Evolutionary conservation across 1,284 basidiomycete genomes (phyloP), one percentile per base, ranked within the genome.

Genomic region (Puccinia novopanici): DNA sequence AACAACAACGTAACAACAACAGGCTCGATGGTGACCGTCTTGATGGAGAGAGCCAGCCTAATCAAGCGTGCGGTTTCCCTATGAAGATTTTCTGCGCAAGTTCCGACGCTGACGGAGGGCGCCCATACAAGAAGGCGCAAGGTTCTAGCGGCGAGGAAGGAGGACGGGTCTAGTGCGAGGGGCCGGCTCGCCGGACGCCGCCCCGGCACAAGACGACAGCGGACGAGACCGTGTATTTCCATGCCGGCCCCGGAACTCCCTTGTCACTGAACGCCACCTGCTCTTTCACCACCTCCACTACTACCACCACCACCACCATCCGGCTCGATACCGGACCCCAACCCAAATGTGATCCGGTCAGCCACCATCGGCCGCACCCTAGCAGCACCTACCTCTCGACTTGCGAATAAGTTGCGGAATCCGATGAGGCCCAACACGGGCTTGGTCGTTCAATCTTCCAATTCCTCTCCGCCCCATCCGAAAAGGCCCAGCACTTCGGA

Each of bases 21-120:
- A n/a, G n/a, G n/a, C n/a, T n/a, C n/a, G n/a, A n/a, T n/a, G n/a
- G n/a, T n/a, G n/a, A n/a, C n/a, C 70, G 70, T 34, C 42, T 4
- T 52, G 50, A 17, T 4, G 71, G 45, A 22, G 71, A 73, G 10
- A 37, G 48, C 4, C 12, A 1, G 8, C 8, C 71, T 42, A 73
- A 63, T 27, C 57, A 75, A 63, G 10, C 73, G 34, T 75, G 50
- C 42, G 57, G 73, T 19, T 75, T 75, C 55, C 73, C 73, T 17
- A 27, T 27, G 24, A 24, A 40, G 2, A 50, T n/a, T n/a, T n/a
- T n/a, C n/a, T n/a, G n/a, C n/a, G n/a, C n/a, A n/a, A n/a, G n/a
- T n/a, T n/a, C n/a, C n/a, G n/a, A n/a, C n/a, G n/a, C n/a, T n/a
- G n/a, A n/a, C n/a, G n/a, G n/a, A n/a, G n/a, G n/a, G n/a, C n/a